phyloP scores from a whole-genome alignment of 257 asterid species.

The Paraleonurus japonicus region DNA sequence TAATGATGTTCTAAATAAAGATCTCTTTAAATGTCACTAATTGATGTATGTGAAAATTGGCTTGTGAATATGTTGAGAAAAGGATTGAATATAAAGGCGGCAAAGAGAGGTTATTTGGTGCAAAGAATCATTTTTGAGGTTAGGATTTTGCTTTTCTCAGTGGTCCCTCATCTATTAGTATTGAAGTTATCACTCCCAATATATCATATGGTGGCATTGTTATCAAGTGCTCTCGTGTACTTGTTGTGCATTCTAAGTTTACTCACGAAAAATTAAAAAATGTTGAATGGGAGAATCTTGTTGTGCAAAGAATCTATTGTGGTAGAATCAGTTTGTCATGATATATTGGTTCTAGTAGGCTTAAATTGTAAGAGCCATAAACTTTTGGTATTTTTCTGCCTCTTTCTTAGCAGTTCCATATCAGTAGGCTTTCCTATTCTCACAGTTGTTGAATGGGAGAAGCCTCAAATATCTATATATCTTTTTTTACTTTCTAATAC shows the following conservation, averaged over 20 bases:
- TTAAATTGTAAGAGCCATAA: background rate
- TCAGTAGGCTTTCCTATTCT: background rate
- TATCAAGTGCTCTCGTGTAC: background rate
- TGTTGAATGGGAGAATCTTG: too few species aligned
- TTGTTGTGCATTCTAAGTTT: too few species aligned
- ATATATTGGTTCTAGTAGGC: constrained; percentile 1
- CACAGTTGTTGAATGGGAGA: background rate
- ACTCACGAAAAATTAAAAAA: background rate
- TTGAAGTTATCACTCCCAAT: background rate
- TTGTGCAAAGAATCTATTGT: too few species aligned
- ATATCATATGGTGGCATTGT: background rate
- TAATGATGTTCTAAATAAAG: background rate
- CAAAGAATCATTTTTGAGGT: background rate
- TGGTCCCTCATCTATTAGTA: background rate
- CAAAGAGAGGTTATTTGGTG: background rate
- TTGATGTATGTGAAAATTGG: constrained; percentile 2
- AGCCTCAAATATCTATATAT: constrained; percentile 7
- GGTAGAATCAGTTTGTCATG: background rate
- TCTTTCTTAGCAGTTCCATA: background rate
- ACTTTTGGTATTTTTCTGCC: background rate
- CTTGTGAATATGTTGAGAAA: background rate
- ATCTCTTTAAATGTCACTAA: background rate
- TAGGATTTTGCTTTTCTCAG: background rate
- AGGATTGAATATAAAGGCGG: background rate
- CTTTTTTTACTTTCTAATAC: background rate